Base-by-base conservation (phyloP, 495 filamentous ascomycete species). In the Polyplosphaeria fusca region DNA sequence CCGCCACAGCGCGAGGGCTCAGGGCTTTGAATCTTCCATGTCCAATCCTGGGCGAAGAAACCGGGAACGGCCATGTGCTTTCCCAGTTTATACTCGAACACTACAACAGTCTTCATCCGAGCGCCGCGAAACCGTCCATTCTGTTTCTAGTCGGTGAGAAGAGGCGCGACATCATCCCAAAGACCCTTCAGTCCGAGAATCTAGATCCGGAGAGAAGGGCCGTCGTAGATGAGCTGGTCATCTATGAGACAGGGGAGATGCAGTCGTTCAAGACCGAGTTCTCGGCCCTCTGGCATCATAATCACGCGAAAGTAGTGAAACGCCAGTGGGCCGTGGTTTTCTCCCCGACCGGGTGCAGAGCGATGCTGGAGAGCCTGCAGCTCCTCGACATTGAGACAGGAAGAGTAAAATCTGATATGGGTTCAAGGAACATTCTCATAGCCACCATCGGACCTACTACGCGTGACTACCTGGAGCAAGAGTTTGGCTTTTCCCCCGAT, bases 361-460 rank as follows among this genome's bases (percentile, higher is more conserved):
- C 81, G 63, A 87, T 95, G 86, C 74, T 96, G 4, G 71, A 79
- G 48, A 79, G 77, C 27, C 68, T 96, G 62, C 80, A 74, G 16
- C 55, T 82, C 50, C 67, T 86, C 24, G 78, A 85, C 55, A 64
- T 64, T 25, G 73, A 73, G 30, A 79, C 70, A 57, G 74, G 73
- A 4, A 76, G 68, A 55, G 59, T 49, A 13, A 52, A 42, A 22
- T 11, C 60, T 44, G 54, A 55, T 30, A 51, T 18, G 43, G 58
- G 65, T 44, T 25, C 19, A 2, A 51, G 52, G 35, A 60, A 52
- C 56, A 57, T 39, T 32, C 42, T 50, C 25, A 73, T 96, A 55
- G 88, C 86, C 12, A 91, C 89, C 2, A 99, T 99, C 71, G 93
- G 93, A 22, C 92, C 94, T 14, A 99, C 94, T 47, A 99, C 94